Evolutionary conservation across 106 monocot genomes (phyloP), one percentile per base, ranked within the genome.

Genomic region (Phalaenopsis aphrodite): DNA sequence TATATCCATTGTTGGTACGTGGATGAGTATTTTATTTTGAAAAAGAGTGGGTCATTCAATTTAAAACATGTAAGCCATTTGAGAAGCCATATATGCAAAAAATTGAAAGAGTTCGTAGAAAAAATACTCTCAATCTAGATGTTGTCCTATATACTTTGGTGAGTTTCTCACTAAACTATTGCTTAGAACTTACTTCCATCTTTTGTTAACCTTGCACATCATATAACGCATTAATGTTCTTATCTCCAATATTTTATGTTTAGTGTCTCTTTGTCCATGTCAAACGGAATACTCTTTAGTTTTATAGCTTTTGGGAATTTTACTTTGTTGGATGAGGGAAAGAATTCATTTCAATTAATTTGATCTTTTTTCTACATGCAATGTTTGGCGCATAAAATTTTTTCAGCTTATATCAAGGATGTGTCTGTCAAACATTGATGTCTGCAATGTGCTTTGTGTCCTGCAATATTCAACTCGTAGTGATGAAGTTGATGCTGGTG

Each of bases 351-450:
- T 69, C 69, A 39, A 69, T 12, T 69, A 38, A 38, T 69, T 69
- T 69, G 2, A 74, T 74, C 4, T 18, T 4, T 42, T 73, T 74
- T 45, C 42, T 57, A 30, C 37, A 18, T 56, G 45, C 69, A 12
- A 39, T 69, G 39, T 82, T 41, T 36, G 4, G 36, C 39, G 74
- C 36, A 19, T 30, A 49, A 76, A 76, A 19, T n/a, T 89, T 68
- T 85, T 90, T 68, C 91, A 99, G 95, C 89, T 99, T 66, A 87
- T 91, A 30, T 88, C 92, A 43, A 83, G 99, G 79, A 85, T 95
- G 57, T 95, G 99, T 73, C 45, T 95, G 38, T 79, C 58, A 41
- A 84, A 79, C 43, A 39, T 67, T 30, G 72, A 84, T 81, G 81
- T 86, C 39, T 91, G 91, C 83, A 82, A 85, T 73, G 80, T 91